Evolutionary conservation across 2,329 filamentous ascomycete species (phyloP), one percentile per base, ranked within the genome.

Genomic region (Teratosphaeriaceae sp.): DNA sequence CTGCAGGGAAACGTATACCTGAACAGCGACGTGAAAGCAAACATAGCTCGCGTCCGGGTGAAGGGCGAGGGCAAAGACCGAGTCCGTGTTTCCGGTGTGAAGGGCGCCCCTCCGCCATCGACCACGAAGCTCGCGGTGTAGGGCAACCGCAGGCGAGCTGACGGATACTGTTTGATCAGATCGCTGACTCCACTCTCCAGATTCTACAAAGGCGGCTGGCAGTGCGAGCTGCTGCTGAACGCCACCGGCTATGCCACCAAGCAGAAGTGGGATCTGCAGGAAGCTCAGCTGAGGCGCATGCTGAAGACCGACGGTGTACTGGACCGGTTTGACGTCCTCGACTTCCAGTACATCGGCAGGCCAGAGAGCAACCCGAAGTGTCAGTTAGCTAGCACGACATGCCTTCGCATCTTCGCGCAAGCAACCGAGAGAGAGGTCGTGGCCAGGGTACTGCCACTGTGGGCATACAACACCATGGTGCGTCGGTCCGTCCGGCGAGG

Each of bases 1-100:
- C 67, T 75, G 15, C 72, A 75, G 45, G 73, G 73, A 2, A 71
- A 69, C 1, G 69, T 68, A 59, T 79, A 79, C 55, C 73, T 70
- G 59, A 76, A 78, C 58, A 71, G 68, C 1, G 75, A 78, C 49
- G 74, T 77, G 18, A 75, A 70, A 0, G 74, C 75, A 0, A 55
- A 73, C n/a, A 59, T 78, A 13, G 61, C 67, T 29, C 59, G 69
- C 22, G 61, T 76, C 36, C 65, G 64, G 35, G 72, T 80, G 42
- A 68, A 74, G 40, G 66, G 78, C 36, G 45, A 71, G 7, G 67
- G 65, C 1, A 59, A 60, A 19, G 69, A 78, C 47, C 65, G 72
- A 3, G 70, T 78, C 1, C 64, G 66, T 5, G 48, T 78, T 12
- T 65, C 63, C 15, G 70, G 70, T 4, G 60, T 70, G 20, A 64